A percentile compares a stretch with the other conserved stretches of the same genome.
These are phyloP conservation scores for Erodium maritimum DNA, from an alignment of 345 rosid genomes.

Conservation along the genomic window DNA sequence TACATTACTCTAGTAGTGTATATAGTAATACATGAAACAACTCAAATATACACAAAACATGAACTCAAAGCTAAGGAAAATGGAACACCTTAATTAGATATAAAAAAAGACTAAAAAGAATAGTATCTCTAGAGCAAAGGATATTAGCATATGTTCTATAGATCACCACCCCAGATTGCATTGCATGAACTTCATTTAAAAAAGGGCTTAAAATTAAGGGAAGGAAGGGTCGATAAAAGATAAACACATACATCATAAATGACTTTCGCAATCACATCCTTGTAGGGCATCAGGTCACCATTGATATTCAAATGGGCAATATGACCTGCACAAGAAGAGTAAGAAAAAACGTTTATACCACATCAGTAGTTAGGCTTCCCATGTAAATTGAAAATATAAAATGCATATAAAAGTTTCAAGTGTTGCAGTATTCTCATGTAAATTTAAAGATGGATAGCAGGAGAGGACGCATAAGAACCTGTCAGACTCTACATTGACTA, in stretches of 20 bases:
- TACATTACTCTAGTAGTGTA: background rate
- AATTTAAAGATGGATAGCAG: no score
- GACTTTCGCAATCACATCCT: constrained; percentile 81
- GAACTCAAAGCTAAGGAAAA: no score
- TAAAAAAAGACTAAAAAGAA: no score
- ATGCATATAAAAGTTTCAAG: background rate
- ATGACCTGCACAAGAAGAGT: constrained; percentile 56
- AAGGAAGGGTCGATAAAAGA: background rate
- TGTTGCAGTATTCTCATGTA: background rate
- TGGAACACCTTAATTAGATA: no score
- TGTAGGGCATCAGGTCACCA: constrained; percentile 70
- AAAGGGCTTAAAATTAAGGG: background rate
- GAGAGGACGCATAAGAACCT: background rate
- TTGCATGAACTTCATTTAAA: background rate
- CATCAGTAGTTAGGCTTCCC: constrained; percentile 4
- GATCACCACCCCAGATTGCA: background rate
- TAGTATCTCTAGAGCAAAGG: no score
- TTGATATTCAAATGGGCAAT: constrained; percentile 86
- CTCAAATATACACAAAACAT: no score
- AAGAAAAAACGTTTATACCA: constrained; percentile 10
- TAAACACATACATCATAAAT: constrained; percentile 62
- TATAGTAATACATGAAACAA: no score
- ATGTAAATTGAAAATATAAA: background rate
- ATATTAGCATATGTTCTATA: no score
- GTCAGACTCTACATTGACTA: background rate